Conservation (phyloP, 1,284 basidiomycete genomes). For the Irpex lacteus region DNA sequence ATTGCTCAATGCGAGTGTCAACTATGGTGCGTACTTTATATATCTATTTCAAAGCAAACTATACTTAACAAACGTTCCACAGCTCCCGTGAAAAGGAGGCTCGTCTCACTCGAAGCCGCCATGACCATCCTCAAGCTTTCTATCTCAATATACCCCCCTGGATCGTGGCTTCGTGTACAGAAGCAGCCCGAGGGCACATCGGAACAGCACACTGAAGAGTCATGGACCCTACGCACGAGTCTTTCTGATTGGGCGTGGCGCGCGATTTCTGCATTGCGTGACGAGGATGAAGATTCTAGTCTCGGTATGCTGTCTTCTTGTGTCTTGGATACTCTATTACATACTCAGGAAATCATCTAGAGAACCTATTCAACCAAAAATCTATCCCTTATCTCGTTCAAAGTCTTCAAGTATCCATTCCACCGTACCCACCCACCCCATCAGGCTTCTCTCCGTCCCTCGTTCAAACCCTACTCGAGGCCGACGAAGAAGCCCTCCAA, state of each 20-base stretch:
- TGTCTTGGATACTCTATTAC: background rate
- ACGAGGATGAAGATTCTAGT: conserved; percentile 23
- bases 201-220: conserved; percentile 38
- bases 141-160: conserved; percentile 66
- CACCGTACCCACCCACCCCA: conserved; percentile 44
- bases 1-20: conserved; percentile 76
- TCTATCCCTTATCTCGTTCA: conserved; percentile 62
- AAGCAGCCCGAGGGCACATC: conserved; percentile 7
- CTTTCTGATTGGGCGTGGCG: conserved; percentile 78
- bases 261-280: conserved; percentile 40
- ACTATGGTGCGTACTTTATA: conserved; percentile 55
- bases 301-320: conserved; percentile 12
- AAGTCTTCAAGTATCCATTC: conserved; percentile 54
- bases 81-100: conserved; percentile 71
- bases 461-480: conserved; percentile 49
- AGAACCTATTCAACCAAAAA: conserved; percentile 55
- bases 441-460: conserved; percentile 41
- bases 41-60: background rate
- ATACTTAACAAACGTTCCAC: background rate
- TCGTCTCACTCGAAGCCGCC: conserved; percentile 66
- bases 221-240: conserved; percentile 63
- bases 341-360: conserved; percentile 27
- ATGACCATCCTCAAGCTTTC: conserved; percentile 67
- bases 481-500: conserved; percentile 72
- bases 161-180: conserved; percentile 48